phyloP scores from a whole-genome alignment of 306 rosid genomes.

The Acmispon strigosus region DNA sequence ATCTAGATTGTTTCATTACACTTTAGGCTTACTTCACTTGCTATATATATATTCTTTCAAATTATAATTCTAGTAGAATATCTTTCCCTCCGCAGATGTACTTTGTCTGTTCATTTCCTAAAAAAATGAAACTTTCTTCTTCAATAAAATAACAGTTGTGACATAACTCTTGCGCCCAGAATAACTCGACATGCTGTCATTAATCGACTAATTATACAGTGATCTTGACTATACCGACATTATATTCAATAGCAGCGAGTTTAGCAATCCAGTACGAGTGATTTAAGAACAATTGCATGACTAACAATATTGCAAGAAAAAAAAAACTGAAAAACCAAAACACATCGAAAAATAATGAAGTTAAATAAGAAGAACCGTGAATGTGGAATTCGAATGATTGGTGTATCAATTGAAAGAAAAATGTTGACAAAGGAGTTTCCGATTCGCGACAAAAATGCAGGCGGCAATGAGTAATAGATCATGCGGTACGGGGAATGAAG shows the following conservation, averaged over 20 bases:
- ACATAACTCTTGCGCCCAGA: not conserved
- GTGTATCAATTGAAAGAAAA: not conserved
- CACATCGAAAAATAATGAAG: not conserved
- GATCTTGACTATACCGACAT: not conserved
- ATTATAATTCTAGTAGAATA: not conserved
- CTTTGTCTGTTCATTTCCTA: not conserved
- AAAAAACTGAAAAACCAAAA: not conserved
- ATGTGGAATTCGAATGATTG: slow-evolving; percentile 5
- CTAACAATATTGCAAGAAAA: not conserved
- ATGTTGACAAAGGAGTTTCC: not conserved
- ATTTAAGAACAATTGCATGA: not conserved
- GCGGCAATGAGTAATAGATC: slow-evolving; percentile 20
- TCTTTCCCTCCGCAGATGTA: not conserved
- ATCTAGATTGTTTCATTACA: not conserved
- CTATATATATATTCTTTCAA: not conserved
- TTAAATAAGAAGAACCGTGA: not conserved
- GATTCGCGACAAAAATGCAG: slow-evolving; percentile 17
- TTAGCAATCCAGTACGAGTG: not conserved
- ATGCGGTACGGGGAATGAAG: not conserved
- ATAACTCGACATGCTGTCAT: too few species aligned
- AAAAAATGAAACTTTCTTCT: not conserved
- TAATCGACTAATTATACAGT: not conserved
- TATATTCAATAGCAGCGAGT: not conserved
- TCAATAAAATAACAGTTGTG: not conserved
- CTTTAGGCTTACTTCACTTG: not conserved